Evolutionary conservation across 768 basidiomycete species (phyloP), one percentile per base, ranked within the genome.

Genomic region (Naganishia antarctica): DNA sequence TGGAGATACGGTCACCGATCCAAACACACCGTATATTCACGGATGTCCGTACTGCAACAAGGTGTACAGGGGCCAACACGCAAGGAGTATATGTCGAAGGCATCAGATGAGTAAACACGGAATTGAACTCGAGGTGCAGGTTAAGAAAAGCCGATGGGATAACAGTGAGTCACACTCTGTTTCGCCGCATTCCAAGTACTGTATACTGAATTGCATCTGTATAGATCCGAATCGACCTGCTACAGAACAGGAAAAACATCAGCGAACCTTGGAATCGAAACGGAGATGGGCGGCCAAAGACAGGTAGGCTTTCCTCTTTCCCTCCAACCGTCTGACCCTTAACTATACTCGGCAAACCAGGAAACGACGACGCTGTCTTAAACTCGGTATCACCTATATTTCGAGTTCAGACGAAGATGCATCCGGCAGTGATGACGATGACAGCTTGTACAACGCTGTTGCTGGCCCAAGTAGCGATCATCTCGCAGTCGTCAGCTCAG

Each of bases 101-200:
- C 80, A 80, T 68, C 61, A 80, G 61, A 77, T 78, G 70, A 79
- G 80, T 66, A 80, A 79, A 66, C 80, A 80, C 70, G 76, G 72
- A 16, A 76, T 80, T 28, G 74, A 77, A 21, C 51, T 80, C 43
- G 68, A 65, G n/a, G 63, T 71, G n/a, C 80, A 80, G 68, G 73
- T 74, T 41, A 73, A 78, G 57, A 66, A 78, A 61, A 79, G 77
- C 29, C 69, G 80, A 48, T 80, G 80, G 80, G 80, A 80, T 66
- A 71, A 71, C 60, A 75, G 79, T 79, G 57, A 72, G 78, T 74
- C 46, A 26, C 37, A 18, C 29, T 12, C 15, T 46, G 37, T 57
- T 40, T 61, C 46, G 16, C 29, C n/a, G 34, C 28, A 32, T 7
- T 45, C 62, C 23, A n/a, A 46, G 62, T 25, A 43, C 43, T 29